phyloP scores from a whole-genome alignment of 2,329 filamentous ascomycete genomes.

The Tolypocladium pustulatum region DNA sequence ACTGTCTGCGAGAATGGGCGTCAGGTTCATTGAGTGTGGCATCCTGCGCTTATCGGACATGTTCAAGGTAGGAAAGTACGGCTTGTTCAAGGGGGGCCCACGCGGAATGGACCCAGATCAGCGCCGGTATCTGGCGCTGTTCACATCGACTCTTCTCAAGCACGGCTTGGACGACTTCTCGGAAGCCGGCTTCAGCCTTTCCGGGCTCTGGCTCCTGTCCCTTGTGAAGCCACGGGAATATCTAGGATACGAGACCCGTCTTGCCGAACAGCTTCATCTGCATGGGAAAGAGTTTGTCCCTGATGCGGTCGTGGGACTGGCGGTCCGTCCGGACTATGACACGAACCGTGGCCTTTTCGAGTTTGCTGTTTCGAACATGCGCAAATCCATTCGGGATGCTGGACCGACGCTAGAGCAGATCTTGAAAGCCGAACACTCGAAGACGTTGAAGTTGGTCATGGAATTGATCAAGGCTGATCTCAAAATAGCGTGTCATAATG shows the following conservation, averaged over 20 bases:
- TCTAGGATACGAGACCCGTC: conserved; percentile 36
- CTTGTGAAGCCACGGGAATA: conserved; percentile 38
- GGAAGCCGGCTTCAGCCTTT: conserved; percentile 31
- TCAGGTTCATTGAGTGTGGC: conserved; percentile 32
- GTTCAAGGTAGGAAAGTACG: conserved; percentile 36
- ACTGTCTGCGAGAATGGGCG: conserved; percentile 35
- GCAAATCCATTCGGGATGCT: conserved; percentile 31
- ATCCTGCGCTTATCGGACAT: conserved; percentile 32
- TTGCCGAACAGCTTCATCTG: conserved; percentile 34
- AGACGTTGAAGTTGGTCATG: conserved; percentile 37
- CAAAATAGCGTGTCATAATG: conserved; percentile 20
- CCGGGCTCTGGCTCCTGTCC: conserved; percentile 42
- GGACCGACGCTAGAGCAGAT: conserved; percentile 22
- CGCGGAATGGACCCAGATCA: conserved; percentile 28
- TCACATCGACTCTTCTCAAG: conserved; percentile 38
- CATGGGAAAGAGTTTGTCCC: conserved; percentile 33
- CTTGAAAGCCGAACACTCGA: conserved; percentile 29
- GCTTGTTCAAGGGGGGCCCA: conserved; percentile 34
- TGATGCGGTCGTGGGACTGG: conserved; percentile 23
- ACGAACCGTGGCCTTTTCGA: conserved; percentile 39
- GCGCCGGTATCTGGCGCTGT: conserved; percentile 38
- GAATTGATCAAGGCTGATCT: conserved; percentile 43
- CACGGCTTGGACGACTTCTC: conserved; percentile 35
- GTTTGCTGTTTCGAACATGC: conserved; percentile 38
- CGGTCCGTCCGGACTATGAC: conserved; percentile 33